Base-by-base conservation (phyloP, 2,329 filamentous ascomycete species). In the Aspergillus clavatus region DNA sequence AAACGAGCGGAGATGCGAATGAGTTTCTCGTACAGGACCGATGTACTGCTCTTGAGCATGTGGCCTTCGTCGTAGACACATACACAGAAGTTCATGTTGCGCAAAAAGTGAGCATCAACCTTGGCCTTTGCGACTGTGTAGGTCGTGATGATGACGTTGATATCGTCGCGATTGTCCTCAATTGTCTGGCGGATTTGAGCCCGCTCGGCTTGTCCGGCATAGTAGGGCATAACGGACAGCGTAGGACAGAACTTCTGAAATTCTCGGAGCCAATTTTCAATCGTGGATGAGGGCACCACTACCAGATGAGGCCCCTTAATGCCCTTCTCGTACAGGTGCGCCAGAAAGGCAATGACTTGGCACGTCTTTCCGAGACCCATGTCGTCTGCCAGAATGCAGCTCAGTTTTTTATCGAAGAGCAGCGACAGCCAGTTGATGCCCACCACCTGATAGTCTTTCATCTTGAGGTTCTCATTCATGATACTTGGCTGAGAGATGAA, bases 351-450 rank as follows among this genome's bases (percentile, higher is more conserved):
- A 55, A 98, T 95, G 50, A 97, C 89, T 61, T 98, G 91, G 58
- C 89, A 96, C 0, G 93, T 98, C 74, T 98, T 98, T 37, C 93
- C 93, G 31, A 91, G 74, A 37, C 75, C 93, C 93, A 98, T 98
- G 63, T 98, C 93, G 63, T 98, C 93, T 1, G 93, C 93, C 14
- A 98, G 75, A 45, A 98, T 97, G 51, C 89, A 91, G 37, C 88
- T 91, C 41, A 94, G 79, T 22, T 83, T 77, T 46, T 87, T 83
- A 42, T 83, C 77, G 70, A 89, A 95, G 11, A 98, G 77, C 37
- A 97, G 71, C 44, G 84, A 82, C 60, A 98, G 79, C 93, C 93
- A 98, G 62, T 97, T 97, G 41, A 98, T 78, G 3, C 93, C 93
- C 23, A 95, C 89, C 16, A 97, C 72, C 63, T 98, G 93, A 60